phyloP scores from a whole-genome alignment of 1,284 basidiomycete species.

The Lignosus rhinocerotis region DNA sequence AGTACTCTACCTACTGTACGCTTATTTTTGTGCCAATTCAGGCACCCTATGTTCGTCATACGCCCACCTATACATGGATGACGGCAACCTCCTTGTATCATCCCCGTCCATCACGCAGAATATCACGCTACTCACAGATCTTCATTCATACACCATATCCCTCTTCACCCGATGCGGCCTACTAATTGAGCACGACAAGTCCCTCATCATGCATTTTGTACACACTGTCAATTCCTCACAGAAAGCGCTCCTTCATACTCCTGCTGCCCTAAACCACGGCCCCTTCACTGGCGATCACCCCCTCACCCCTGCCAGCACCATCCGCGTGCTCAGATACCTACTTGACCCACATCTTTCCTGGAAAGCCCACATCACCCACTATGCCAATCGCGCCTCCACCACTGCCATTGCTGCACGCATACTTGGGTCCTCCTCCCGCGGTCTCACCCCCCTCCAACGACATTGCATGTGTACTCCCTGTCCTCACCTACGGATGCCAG shows the following conservation, averaged over 20 bases:
- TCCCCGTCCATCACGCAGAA: too few relatives aligned
- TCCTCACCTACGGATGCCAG: not conserved
- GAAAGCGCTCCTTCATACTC: not conserved
- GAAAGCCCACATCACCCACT: not conserved
- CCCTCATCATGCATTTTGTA: constrained; percentile 18
- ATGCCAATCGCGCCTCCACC: not conserved
- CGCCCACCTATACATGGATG: too few relatives aligned
- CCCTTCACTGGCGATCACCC: not conserved
- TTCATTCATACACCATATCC: too few relatives aligned
- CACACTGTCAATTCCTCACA: not conserved
- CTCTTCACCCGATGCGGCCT: constrained; percentile 5
- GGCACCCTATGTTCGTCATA: too few relatives aligned
- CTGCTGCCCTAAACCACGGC: not conserved
- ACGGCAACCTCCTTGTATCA: too few relatives aligned
- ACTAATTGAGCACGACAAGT: constrained; percentile 13
- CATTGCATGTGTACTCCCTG: not conserved
- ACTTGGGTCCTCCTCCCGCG: not conserved
- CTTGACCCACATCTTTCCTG: constrained; percentile 28
- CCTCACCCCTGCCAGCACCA: not conserved
- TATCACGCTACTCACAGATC: too few relatives aligned
- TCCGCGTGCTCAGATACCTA: constrained; percentile 35
- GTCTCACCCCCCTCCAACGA: not conserved
- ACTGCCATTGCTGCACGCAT: not conserved
- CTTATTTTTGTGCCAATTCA: too few relatives aligned
- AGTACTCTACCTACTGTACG: not conserved